Evolutionary conservation across 2,329 filamentous ascomycete genomes (phyloP).

Genomic region (Diaporthe helianthi): DNA sequence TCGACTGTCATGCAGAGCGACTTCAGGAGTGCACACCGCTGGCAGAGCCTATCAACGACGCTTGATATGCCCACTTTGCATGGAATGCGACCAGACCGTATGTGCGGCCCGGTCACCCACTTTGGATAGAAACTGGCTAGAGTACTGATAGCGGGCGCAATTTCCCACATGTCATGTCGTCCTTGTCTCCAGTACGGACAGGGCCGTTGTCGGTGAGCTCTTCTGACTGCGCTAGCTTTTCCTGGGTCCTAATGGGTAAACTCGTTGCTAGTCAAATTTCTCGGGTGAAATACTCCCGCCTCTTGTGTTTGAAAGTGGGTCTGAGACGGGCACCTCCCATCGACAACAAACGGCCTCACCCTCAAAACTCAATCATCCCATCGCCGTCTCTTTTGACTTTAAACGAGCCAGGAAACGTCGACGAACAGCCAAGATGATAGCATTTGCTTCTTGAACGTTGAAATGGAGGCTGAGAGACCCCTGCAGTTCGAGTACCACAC

Average conservation of each 20-base stretch:
- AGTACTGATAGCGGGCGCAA: neutral
- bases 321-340: neutral
- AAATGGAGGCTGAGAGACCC: slow-evolving; percentile 28
- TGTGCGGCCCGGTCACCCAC: slow-evolving; percentile 6
- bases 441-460: slow-evolving; percentile 2
- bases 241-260: neutral
- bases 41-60: slow-evolving; percentile 11
- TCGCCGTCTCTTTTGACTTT: slow-evolving; percentile 6
- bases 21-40: slow-evolving; percentile 2
- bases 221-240: slow-evolving; percentile 8
- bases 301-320: slow-evolving; percentile 5
- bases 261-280: slow-evolving; percentile 12
- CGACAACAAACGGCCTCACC: neutral
- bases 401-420: neutral
- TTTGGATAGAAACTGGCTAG: neutral
- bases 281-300: slow-evolving; percentile 3
- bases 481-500: slow-evolving; percentile 22
- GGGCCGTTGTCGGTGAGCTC: slow-evolving; percentile 15
- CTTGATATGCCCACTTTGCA: slow-evolving; percentile 7
- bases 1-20: slow-evolving; percentile 14
- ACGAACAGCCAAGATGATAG: neutral
- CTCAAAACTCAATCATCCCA: neutral
- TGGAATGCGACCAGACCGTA: slow-evolving; percentile 12
- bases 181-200: neutral
- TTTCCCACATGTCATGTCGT: slow-evolving; percentile 11